phyloP scores from a whole-genome alignment of 2,329 filamentous ascomycete species.

The Fonsecaea multimorphosa region DNA sequence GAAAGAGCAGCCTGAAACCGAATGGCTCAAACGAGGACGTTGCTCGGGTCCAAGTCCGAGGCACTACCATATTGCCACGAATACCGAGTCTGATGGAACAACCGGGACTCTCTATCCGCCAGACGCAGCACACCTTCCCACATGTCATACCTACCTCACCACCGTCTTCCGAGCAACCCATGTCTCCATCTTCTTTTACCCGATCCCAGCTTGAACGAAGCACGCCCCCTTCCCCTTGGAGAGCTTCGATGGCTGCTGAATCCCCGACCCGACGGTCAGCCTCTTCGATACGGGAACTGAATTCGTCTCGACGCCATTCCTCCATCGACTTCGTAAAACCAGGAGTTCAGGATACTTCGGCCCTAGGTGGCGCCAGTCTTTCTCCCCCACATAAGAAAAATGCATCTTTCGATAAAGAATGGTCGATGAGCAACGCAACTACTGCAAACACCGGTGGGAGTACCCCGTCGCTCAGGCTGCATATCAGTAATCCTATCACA shows the following conservation, averaged over 20 bases:
- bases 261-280: slow-evolving; percentile 69
- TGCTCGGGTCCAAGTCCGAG: slow-evolving; percentile 50
- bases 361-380: slow-evolving; percentile 3
- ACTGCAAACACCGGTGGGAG: slow-evolving; percentile 43
- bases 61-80: slow-evolving; percentile 50
- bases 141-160: slow-evolving; percentile 20
- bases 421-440: slow-evolving; percentile 58
- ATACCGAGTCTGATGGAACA: slow-evolving; percentile 51
- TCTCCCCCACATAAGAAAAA: slow-evolving; percentile 59
- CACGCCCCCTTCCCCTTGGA: slow-evolving; percentile 54
- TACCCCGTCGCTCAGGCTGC: slow-evolving; percentile 30
- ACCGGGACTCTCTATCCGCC: slow-evolving; percentile 41
- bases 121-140: slow-evolving; percentile 26
- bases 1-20: slow-evolving; percentile 40
- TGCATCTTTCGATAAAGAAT: slow-evolving; percentile 64
- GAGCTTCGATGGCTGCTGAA: slow-evolving; percentile 50
- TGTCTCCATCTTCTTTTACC: slow-evolving; percentile 39
- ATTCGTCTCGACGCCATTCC: slow-evolving; percentile 85
- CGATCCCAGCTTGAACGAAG: slow-evolving; percentile 42
- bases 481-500: slow-evolving; percentile 40
- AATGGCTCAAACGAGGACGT: slow-evolving; percentile 49
- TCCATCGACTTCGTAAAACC: slow-evolving; percentile 73
- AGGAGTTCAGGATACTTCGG: slow-evolving; percentile 37
- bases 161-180: slow-evolving; percentile 27
- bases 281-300: slow-evolving; percentile 78